phyloP scores from a whole-genome alignment of 192 early-diverging fungal genomes.

The Backusella mclennaniae region DNA sequence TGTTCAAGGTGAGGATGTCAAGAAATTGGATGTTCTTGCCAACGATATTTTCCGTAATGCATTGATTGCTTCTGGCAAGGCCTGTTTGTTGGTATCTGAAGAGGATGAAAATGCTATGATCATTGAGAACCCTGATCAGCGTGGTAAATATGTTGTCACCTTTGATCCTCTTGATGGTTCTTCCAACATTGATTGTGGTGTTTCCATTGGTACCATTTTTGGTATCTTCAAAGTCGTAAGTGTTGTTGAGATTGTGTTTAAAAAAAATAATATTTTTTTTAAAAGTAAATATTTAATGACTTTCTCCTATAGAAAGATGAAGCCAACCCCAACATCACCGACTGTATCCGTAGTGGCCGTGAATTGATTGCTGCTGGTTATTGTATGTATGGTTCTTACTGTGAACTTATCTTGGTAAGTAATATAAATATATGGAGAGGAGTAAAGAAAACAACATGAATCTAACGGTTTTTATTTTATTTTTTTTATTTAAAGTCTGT shows the following conservation, averaged over 20 bases:
- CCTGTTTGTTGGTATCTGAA: slow-evolving; percentile 93
- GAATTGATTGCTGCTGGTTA: slow-evolving; percentile 95
- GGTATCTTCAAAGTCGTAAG: slow-evolving; percentile 92
- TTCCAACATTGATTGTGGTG: slow-evolving; percentile 98
- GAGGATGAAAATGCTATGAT: slow-evolving; percentile 94
- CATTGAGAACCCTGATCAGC: slow-evolving; percentile 66
- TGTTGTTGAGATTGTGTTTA: neutral
- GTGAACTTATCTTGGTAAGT: slow-evolving; percentile 66
- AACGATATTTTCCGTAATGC: slow-evolving; percentile 99
- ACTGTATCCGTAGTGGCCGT: slow-evolving; percentile 85
- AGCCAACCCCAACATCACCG: slow-evolving; percentile 56
- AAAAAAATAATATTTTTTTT: neutral
- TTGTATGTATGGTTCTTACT: slow-evolving; percentile 96
- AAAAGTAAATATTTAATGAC: slow-evolving; percentile 3
- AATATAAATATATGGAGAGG: neutral
- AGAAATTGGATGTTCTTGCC: slow-evolving; percentile 96
- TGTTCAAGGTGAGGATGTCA: slow-evolving; percentile 91
- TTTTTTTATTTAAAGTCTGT: slow-evolving; percentile 49
- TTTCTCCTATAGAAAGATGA: slow-evolving; percentile 30
- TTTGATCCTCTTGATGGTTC: slow-evolving; percentile 98
- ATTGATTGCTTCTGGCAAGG: slow-evolving; percentile 83
- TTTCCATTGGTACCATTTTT: slow-evolving; percentile 98
- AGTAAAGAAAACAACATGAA: slow-evolving; percentile 4
- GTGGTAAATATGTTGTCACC: slow-evolving; percentile 91
- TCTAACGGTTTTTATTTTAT: neutral